Conservation (phyloP, 768 basidiomycete species). For the Crucibulum laeve region DNA sequence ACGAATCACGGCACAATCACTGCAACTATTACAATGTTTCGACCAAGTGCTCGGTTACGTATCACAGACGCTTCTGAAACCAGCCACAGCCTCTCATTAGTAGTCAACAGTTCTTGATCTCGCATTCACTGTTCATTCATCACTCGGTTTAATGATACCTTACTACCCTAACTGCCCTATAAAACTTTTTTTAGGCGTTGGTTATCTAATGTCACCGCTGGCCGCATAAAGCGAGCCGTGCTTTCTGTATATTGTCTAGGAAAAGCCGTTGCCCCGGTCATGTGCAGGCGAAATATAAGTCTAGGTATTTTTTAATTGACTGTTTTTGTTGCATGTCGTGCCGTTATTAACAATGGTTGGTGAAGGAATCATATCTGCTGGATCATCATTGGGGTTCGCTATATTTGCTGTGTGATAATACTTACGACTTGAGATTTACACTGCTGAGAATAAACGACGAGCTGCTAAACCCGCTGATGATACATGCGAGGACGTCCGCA, state of each 20-base stretch:
- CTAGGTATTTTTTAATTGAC: slow-evolving; percentile 39
- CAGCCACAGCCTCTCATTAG: too few relatives aligned
- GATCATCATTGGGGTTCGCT: slow-evolving; percentile 70
- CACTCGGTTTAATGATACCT: too few relatives aligned
- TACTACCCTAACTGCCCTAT: too few relatives aligned
- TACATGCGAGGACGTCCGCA: slow-evolving; percentile 57
- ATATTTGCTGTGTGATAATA: slow-evolving; percentile 44
- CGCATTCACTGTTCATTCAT: too few relatives aligned
- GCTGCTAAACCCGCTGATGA: slow-evolving; percentile 51
- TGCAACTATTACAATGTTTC: too few relatives aligned
- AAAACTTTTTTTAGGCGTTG: too few relatives aligned
- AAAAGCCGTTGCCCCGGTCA: slow-evolving; percentile 69
- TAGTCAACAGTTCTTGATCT: too few relatives aligned
- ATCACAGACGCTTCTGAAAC: too few relatives aligned
- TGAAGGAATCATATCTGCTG: slow-evolving; percentile 69
- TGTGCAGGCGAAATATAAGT: slow-evolving; percentile 69
- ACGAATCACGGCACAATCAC: too few relatives aligned
- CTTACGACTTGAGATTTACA: slow-evolving; percentile 46
- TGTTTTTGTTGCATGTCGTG: neutral
- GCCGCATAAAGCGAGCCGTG: slow-evolving; percentile 72
- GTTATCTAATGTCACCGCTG: slow-evolving; percentile 62
- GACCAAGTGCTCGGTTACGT: too few relatives aligned
- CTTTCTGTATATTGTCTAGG: slow-evolving; percentile 63
- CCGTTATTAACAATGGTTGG: neutral
- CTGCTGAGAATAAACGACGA: slow-evolving; percentile 58